Percentiles rank a stretch among this genome's conserved stretches.
Evolutionary conservation across 2,329 filamentous ascomycete genomes (phyloP).

Genomic region (Monilinia fructicola): DNA sequence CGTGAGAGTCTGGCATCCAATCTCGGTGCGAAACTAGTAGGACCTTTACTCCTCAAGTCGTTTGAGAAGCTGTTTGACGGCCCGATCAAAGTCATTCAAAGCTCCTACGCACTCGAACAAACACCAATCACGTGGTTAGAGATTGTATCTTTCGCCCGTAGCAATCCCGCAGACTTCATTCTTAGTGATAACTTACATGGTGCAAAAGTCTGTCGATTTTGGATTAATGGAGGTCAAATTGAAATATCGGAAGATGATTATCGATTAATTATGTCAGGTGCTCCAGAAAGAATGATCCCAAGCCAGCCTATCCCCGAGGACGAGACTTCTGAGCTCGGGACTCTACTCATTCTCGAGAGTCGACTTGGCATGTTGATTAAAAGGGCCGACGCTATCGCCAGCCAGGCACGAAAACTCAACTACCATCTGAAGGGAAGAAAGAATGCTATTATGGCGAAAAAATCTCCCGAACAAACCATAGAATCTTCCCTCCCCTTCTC

Average conservation of each 20-base stretch:
- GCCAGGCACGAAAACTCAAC: constrained; percentile 73
- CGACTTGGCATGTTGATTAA: constrained; percentile 75
- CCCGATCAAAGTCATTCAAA: constrained; percentile 56
- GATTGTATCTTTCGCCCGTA: constrained; percentile 79
- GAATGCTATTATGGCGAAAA: constrained; percentile 67
- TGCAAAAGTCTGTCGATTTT: constrained; percentile 74
- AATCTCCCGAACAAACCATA: constrained; percentile 44
- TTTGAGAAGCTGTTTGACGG: constrained; percentile 86
- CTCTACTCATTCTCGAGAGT: constrained; percentile 79
- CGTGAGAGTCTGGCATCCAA: constrained; percentile 86
- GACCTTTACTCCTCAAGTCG: constrained; percentile 78
- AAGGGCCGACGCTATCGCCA: constrained; percentile 73
- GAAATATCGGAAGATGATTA: constrained; percentile 89
- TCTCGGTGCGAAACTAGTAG: constrained; percentile 78
- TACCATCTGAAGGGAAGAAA: constrained; percentile 75
- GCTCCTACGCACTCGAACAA: constrained; percentile 55
- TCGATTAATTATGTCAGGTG: constrained; percentile 77
- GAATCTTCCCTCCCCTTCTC: constrained; percentile 27
- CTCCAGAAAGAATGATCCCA: constrained; percentile 78
- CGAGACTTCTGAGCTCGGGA: constrained; percentile 80
- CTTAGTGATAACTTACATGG: constrained; percentile 69
- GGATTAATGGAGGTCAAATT: constrained; percentile 75
- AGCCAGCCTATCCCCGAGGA: constrained; percentile 81
- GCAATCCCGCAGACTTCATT: constrained; percentile 75
- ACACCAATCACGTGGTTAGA: constrained; percentile 77